Percentiles rank a stretch among this genome's conserved stretches.
phyloP scores from a whole-genome alignment of 148 eudicot genomes.

The Fallopia convolvulus region DNA sequence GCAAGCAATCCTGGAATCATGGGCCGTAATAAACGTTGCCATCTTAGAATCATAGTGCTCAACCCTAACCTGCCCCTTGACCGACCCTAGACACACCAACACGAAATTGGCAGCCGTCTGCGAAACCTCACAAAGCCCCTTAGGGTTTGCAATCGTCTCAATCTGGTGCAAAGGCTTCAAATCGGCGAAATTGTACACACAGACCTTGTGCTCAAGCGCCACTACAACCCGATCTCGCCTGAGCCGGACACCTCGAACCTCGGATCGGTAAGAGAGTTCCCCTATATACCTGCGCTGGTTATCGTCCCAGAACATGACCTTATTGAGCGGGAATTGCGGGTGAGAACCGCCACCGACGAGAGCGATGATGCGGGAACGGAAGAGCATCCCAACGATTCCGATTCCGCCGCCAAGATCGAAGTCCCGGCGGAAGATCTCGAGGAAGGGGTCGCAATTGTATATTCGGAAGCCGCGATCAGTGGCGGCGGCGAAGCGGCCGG shows the following conservation, averaged over 20 bases:
- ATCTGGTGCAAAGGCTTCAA: slow-evolving; percentile 30
- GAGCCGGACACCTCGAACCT: slow-evolving; percentile 44
- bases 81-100: slow-evolving; percentile 31
- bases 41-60: slow-evolving; percentile 49
- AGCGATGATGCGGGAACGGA: slow-evolving; percentile 39
- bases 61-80: slow-evolving; percentile 61
- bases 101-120: slow-evolving; percentile 30
- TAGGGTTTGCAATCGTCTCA: slow-evolving; percentile 28
- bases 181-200: slow-evolving; percentile 50
- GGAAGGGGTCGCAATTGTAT: no score
- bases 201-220: slow-evolving; percentile 32
- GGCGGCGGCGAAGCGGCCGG: no score
- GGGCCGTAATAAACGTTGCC: slow-evolving; percentile 53
- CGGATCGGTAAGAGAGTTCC: slow-evolving; percentile 42
- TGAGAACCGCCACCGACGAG: slow-evolving; percentile 36
- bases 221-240: slow-evolving; percentile 55
- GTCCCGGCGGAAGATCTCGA: no score
- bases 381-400: slow-evolving; percentile 46
- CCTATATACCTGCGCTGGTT: slow-evolving; percentile 41
- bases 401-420: slow-evolving; percentile 20
- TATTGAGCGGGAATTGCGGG: slow-evolving; percentile 35
- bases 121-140: slow-evolving; percentile 69
- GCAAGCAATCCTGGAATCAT: slow-evolving; percentile 50
- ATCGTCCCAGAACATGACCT: slow-evolving; percentile 63
- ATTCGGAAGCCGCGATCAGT: no score